Conservation (phyloP, 371 early-diverging fungal species). For the Lichtheimia hyalospora region DNA sequence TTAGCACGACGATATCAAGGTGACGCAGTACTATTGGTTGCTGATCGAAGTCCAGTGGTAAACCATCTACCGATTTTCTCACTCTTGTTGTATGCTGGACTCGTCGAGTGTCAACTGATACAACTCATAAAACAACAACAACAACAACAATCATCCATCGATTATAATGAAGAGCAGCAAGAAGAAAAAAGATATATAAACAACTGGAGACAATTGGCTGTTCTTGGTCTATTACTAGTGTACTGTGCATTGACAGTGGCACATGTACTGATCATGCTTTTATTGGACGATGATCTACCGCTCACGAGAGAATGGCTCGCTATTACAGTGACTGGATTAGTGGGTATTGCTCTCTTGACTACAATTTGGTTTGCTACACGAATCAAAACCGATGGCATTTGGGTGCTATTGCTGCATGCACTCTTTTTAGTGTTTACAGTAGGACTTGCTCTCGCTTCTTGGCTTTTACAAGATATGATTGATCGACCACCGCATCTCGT, state of each 20-base stretch:
- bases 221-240: neutral
- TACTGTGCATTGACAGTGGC: neutral
- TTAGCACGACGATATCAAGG: neutral
- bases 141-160: constrained; percentile 1
- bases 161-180: constrained; percentile 1
- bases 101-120: constrained; percentile 21
- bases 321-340: neutral
- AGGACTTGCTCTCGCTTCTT: constrained; percentile 17
- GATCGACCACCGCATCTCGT: neutral
- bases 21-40: constrained; percentile 8
- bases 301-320: constrained; percentile 4
- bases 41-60: constrained; percentile 14
- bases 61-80: constrained; percentile 25
- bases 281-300: neutral
- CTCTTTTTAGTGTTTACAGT: constrained; percentile 17
- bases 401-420: constrained; percentile 8
- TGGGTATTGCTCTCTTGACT: neutral
- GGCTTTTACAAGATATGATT: constrained; percentile 19
- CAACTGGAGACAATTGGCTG: constrained; percentile 21
- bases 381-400: too few relatives aligned
- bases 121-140: neutral
- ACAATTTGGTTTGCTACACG: neutral
- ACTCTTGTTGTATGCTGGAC: constrained; percentile 23
- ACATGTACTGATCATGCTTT: neutral
- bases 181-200: constrained; percentile 9